phyloP scores from a whole-genome alignment of 2,329 filamentous ascomycete genomes.

The Curvularia spicifera region DNA sequence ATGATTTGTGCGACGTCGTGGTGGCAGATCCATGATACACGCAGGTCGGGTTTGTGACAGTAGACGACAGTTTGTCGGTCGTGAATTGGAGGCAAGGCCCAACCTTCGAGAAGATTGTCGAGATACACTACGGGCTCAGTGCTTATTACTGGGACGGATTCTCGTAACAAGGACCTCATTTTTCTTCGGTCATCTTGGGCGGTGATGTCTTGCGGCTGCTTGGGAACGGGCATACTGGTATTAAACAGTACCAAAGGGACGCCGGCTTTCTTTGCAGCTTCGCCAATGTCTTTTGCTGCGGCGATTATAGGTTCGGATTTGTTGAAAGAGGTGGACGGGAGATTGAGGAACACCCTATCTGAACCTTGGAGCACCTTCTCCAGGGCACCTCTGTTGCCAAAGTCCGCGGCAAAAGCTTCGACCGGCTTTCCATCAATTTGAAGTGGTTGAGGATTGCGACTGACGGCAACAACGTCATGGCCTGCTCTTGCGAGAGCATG shows the following conservation, averaged over 20 bases:
- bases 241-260: slow-evolving; percentile 38
- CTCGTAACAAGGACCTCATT: slow-evolving; percentile 45
- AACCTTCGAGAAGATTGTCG: slow-evolving; percentile 51
- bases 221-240: slow-evolving; percentile 38
- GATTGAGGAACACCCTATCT: slow-evolving; percentile 37
- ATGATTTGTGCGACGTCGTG: slow-evolving; percentile 51
- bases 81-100: slow-evolving; percentile 47
- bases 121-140: slow-evolving; percentile 51
- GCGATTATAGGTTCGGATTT: slow-evolving; percentile 33
- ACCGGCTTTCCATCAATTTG: slow-evolving; percentile 22
- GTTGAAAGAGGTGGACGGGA: slow-evolving; percentile 41
- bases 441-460: slow-evolving; percentile 31
- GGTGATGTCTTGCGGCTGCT: slow-evolving; percentile 31
- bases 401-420: slow-evolving; percentile 31
- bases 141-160: slow-evolving; percentile 39
- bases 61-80: slow-evolving; percentile 48
- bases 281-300: slow-evolving; percentile 28
- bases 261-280: slow-evolving; percentile 24
- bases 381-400: slow-evolving; percentile 26
- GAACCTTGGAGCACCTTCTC: slow-evolving; percentile 23
- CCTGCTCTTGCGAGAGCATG: slow-evolving; percentile 30
- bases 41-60: slow-evolving; percentile 49
- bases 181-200: slow-evolving; percentile 40
- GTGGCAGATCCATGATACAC: slow-evolving; percentile 52
- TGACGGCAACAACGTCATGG: slow-evolving; percentile 38